Base-by-base conservation (phyloP, 306 rosid genomes). In the Inga oerstediana region DNA sequence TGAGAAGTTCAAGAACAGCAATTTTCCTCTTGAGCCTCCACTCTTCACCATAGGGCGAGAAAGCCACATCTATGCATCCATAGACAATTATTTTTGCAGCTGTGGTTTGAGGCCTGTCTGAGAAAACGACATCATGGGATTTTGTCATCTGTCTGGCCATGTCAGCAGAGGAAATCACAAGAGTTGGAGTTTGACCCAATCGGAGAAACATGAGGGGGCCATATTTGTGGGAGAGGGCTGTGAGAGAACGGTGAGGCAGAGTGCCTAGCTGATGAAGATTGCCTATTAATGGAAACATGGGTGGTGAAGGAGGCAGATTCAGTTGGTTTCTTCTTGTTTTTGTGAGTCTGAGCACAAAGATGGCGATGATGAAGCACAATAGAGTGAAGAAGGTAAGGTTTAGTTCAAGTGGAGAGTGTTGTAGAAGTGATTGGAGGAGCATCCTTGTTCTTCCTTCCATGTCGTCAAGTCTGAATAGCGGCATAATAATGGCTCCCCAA, bases 181-280 rank as follows among this genome's bases (percentile, higher is more conserved):
- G 64, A 1, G 68, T n/a, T 27, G 79, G 76, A 7, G 61, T 17
- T 17, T 84, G 81, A 3, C 91, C 94, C 0, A 89, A 51, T 15
- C 76, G 48, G 4, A 89, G 32, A 10, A 80, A 56, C 88, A 86
- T 87, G 2, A 86, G 59, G 46, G 86, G 87, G 45, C 91, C 92
- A 51, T 87, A 77, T 5, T 82, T 87, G 0, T 48, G 54, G 2
- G 91, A 81, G 4, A 87, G 87, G 1, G 44, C 72, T 1, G 45
- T 79, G 39, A 89, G 76, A 22, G 89, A 84, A 8, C 61, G 90
- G 41, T 87, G 88, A 20, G 90, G 87, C 5, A 77, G 69, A 17
- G 83, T 58, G 34, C 94, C 88, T 17, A 89, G 43, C 46, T 86
- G 88, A 56, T 89, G 89, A 17, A 89, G 87, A 56, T 91, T 87